These are phyloP conservation scores for Suhomyces wounanorum DNA, from an alignment of 1,139 yeast genomes.

Conservation along the genomic window DNA sequence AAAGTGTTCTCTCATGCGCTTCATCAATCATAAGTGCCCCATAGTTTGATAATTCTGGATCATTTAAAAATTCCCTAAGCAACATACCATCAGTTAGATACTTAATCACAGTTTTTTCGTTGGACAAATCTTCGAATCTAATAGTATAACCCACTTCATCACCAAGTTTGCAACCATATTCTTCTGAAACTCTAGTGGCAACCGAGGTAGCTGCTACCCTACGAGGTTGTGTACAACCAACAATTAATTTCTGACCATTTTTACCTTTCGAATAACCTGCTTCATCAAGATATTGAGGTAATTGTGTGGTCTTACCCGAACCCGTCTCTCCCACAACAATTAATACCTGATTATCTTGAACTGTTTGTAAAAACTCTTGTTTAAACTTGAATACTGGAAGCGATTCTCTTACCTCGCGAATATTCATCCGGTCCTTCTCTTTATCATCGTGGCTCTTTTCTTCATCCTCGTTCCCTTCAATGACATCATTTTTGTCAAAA, in stretches of 20 bases:
- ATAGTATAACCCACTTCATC: slow-evolving; percentile 83
- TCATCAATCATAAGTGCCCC: slow-evolving; percentile 92
- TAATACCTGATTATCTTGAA: slow-evolving; percentile 67
- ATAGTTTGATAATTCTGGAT: slow-evolving; percentile 67
- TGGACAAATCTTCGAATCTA: slow-evolving; percentile 78
- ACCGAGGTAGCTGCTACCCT: slow-evolving; percentile 95
- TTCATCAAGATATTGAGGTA: slow-evolving; percentile 86
- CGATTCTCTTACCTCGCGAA: slow-evolving; percentile 56
- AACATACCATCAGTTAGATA: slow-evolving; percentile 96
- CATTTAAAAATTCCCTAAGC: slow-evolving; percentile 77
- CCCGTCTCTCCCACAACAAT: slow-evolving; percentile 98
- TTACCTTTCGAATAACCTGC: slow-evolving; percentile 66
- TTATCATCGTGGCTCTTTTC: slow-evolving; percentile 27
- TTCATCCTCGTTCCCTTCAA: slow-evolving; percentile 29
- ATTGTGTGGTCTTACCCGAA: slow-evolving; percentile 94
- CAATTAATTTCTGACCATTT: slow-evolving; percentile 31
- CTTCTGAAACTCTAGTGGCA: slow-evolving; percentile 89
- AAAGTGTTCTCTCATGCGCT: slow-evolving; percentile 92
- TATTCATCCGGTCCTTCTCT: slow-evolving; percentile 33
- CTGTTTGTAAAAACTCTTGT: slow-evolving; percentile 60
- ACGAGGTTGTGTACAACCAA: slow-evolving; percentile 96
- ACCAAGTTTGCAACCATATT: slow-evolving; percentile 72
- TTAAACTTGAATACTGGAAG: slow-evolving; percentile 78
- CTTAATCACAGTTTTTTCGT: slow-evolving; percentile 66
- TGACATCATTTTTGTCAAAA: slow-evolving; percentile 49